Conservation (phyloP, 306 rosid species). For the Cucurbita ficifolia region DNA sequence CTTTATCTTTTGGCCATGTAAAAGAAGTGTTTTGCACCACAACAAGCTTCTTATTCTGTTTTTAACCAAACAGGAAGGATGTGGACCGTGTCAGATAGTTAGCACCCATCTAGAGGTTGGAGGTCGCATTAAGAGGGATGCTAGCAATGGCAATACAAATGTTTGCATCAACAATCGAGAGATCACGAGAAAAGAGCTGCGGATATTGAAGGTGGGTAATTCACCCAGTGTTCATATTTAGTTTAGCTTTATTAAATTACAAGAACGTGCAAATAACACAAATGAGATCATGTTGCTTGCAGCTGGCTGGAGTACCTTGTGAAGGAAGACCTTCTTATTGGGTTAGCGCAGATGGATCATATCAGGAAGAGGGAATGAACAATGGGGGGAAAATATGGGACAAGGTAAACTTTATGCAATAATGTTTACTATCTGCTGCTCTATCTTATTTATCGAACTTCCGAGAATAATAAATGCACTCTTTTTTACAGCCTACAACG, state of each 20-base stretch:
- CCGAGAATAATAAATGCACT: background rate
- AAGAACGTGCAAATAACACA: background rate
- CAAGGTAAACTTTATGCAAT: slow-evolving; percentile 28
- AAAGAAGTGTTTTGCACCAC: background rate
- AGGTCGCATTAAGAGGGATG: slow-evolving; percentile 24
- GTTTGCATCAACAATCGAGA: slow-evolving; percentile 40
- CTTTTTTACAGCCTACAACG: slow-evolving; percentile 22
- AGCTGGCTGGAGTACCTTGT: slow-evolving; percentile 64
- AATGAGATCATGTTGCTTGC: slow-evolving; percentile 9
- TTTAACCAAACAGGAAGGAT: slow-evolving; percentile 41
- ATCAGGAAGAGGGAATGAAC: slow-evolving; percentile 74
- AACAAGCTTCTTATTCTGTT: slow-evolving; percentile 5
- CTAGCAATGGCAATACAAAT: slow-evolving; percentile 60
- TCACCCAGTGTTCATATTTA: background rate
- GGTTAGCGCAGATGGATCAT: slow-evolving; percentile 57
- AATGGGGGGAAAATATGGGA: slow-evolving; percentile 47
- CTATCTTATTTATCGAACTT: background rate
- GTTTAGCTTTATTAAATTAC: background rate
- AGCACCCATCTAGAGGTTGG: slow-evolving; percentile 39
- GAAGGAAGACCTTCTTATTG: slow-evolving; percentile 53
- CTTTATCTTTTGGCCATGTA: background rate
- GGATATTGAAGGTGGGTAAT: slow-evolving; percentile 37
- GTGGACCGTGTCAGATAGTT: slow-evolving; percentile 49
- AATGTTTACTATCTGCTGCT: slow-evolving; percentile 7
- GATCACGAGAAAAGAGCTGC: slow-evolving; percentile 43